Percentiles rank a stretch among this genome's conserved stretches.
Conservation (phyloP, 1,284 basidiomycete species). For the Baeospora myosura region DNA sequence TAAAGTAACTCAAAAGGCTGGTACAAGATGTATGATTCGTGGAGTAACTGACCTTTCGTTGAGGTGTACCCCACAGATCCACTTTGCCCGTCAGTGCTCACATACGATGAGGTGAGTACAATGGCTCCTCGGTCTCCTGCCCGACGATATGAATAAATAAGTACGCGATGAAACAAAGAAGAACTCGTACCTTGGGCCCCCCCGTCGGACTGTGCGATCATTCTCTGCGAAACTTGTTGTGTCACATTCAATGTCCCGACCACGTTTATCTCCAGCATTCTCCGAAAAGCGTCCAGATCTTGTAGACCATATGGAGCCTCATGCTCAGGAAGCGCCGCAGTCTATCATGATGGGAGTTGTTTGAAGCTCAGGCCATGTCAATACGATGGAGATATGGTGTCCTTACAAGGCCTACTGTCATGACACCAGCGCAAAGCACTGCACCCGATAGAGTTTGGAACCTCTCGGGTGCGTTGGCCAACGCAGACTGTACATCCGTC, state of each 20-base stretch:
- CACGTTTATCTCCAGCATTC: conserved; percentile 1
- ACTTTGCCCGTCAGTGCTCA: conserved; percentile 1
- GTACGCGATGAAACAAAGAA: neutral
- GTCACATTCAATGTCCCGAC: neutral
- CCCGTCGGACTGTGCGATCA: neutral
- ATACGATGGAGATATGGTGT: neutral
- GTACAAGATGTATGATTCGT: neutral
- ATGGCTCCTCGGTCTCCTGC: conserved; percentile 2
- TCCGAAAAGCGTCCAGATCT: neutral
- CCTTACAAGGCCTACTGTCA: conserved; percentile 1
- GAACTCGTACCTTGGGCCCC: neutral
- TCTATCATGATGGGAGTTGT: neutral
- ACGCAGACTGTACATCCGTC: neutral
- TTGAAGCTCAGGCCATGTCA: too few relatives aligned
- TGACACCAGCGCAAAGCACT: conserved; percentile 2
- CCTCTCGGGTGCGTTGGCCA: neutral
- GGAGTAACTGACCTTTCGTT: conserved; percentile 4
- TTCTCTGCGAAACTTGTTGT: neutral
- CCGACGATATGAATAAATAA: neutral
- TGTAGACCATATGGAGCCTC: neutral
- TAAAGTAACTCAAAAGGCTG: neutral
- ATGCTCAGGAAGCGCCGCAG: neutral
- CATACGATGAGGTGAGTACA: neutral
- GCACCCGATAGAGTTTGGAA: neutral
- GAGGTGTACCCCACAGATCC: conserved; percentile 1